phyloP scores from a whole-genome alignment of 345 rosid genomes.

The Hibiscus trionum region DNA sequence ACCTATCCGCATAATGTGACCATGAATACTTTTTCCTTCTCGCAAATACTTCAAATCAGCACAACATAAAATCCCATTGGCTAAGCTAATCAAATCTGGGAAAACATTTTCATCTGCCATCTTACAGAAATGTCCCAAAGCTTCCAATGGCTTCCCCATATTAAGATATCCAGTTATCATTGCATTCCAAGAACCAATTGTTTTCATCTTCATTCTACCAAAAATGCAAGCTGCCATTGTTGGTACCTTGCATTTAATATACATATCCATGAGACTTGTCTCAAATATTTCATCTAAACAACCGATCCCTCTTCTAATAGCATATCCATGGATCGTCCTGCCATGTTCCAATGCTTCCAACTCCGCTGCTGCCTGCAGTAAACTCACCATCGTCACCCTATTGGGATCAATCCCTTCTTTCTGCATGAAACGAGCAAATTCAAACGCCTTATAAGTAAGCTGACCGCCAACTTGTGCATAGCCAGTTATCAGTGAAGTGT shows the following conservation, averaged over 20 bases:
- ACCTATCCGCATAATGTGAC: conserved; percentile 20
- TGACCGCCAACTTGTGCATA: conserved; percentile 13
- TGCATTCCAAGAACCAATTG: conserved; percentile 29
- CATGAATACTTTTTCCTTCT: conserved; percentile 31
- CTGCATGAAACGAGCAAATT: conserved; percentile 19
- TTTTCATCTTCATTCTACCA: conserved; percentile 11
- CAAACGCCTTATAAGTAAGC: conserved; percentile 19
- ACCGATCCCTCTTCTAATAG: conserved; percentile 28
- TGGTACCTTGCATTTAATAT: conserved; percentile 22
- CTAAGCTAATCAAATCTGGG: conserved; percentile 22
- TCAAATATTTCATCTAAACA: conserved; percentile 27
- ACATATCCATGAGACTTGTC: conserved; percentile 32
- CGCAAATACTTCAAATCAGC: conserved; percentile 19
- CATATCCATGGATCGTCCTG: conserved; percentile 28
- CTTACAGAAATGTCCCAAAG: conserved; percentile 14
- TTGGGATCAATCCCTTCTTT: conserved; percentile 21
- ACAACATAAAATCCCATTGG: conserved; percentile 26
- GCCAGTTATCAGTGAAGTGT: conserved; percentile 25
- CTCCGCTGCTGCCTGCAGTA: conserved; percentile 25
- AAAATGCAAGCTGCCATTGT: conserved; percentile 16
- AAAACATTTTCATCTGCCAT: conserved; percentile 18
- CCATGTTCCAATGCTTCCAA: conserved; percentile 23
- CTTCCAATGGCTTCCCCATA: conserved; percentile 21
- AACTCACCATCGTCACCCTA: conserved; percentile 28
- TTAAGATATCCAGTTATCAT: conserved; percentile 24